phyloP scores from a whole-genome alignment of 2,329 filamentous ascomycete genomes.

The Curvularia verruculosa region DNA sequence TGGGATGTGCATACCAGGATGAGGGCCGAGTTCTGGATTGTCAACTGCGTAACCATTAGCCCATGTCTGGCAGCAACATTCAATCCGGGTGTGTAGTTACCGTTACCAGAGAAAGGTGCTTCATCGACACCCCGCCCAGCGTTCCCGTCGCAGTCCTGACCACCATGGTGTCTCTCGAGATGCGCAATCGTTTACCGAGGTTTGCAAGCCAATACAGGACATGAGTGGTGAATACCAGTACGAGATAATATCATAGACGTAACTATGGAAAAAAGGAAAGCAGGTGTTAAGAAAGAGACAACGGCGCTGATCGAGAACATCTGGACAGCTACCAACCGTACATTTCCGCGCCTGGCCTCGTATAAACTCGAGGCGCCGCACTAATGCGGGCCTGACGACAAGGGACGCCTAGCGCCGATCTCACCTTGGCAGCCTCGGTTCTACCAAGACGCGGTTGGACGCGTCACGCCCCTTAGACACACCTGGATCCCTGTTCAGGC shows the following conservation, averaged over 20 bases:
- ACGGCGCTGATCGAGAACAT: neutral
- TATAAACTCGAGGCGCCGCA: neutral
- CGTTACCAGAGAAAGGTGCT: slow-evolving; percentile 70
- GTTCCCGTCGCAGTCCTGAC: slow-evolving; percentile 19
- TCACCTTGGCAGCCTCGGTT: neutral
- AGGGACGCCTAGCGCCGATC: slow-evolving; percentile 3
- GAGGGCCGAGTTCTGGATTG: slow-evolving; percentile 78
- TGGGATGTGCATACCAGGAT: slow-evolving; percentile 64
- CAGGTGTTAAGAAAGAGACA: neutral
- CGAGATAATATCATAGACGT: neutral
- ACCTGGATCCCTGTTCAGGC: neutral
- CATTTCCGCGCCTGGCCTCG: slow-evolving; percentile 1
- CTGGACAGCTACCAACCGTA: neutral
- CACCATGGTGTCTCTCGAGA: slow-evolving; percentile 11
- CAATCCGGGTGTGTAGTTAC: slow-evolving; percentile 51
- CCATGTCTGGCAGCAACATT: neutral
- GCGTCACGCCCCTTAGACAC: neutral
- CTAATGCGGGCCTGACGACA: neutral
- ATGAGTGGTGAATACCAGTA: neutral
- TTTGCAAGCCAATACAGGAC: neutral
- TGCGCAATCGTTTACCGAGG: neutral
- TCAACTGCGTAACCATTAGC: slow-evolving; percentile 63
- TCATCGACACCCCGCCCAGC: slow-evolving; percentile 65
- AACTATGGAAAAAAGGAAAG: neutral
- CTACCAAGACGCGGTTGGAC: neutral